Evolutionary conservation across 768 basidiomycete species (phyloP).

Genomic region (Lentinula sp.): DNA sequence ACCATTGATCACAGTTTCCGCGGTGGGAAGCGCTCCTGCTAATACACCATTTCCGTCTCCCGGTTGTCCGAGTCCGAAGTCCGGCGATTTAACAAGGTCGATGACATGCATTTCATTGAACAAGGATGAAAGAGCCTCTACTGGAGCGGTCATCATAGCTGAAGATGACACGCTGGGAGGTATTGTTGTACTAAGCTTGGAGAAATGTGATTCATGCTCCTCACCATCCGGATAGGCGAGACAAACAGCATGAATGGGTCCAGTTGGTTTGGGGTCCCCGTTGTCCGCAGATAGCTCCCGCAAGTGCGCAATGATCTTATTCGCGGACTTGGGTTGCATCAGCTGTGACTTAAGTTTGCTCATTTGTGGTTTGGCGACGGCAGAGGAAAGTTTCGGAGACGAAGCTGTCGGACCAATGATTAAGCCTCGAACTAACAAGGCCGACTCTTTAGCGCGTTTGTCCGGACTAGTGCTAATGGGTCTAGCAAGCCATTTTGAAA

Average conservation of each 20-base stretch:
- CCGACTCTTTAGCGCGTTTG: constrained; percentile 58
- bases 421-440: constrained; percentile 55
- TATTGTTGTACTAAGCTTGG: constrained; percentile 27
- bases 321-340: constrained; percentile 58
- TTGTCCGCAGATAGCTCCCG: constrained; percentile 41
- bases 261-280: constrained; percentile 14
- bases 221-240: constrained; percentile 59
- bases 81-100: constrained; percentile 50
- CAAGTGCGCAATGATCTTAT: constrained; percentile 67
- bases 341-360: constrained; percentile 65
- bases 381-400: constrained; percentile 31
- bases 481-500: constrained; percentile 26
- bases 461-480: constrained; percentile 36
- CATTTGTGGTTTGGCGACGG: constrained; percentile 44
- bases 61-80: constrained; percentile 71
- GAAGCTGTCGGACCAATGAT: constrained; percentile 51
- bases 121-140: constrained; percentile 41
- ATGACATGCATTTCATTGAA: constrained; percentile 60
- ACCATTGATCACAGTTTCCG: constrained; percentile 65
- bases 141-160: constrained; percentile 39
- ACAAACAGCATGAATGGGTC: constrained; percentile 76
- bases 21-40: constrained; percentile 70
- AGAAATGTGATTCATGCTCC: constrained; percentile 54
- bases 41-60: constrained; percentile 61
- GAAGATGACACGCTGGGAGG: constrained; percentile 13